phyloP scores from a whole-genome alignment of 202 grass and related monocot species.

The Musa balbisiana region DNA sequence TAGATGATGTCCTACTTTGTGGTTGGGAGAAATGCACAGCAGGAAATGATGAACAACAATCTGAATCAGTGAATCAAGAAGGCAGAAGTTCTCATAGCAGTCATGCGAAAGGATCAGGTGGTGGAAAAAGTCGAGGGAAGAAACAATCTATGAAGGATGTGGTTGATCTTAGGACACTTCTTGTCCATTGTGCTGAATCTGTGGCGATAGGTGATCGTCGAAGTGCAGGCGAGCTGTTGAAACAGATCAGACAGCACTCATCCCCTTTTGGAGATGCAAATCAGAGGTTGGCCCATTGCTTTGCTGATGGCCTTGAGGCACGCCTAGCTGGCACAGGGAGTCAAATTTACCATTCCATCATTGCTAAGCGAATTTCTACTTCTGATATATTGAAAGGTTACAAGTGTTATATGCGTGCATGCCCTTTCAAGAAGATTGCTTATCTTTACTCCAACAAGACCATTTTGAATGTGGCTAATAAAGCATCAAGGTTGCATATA shows the following conservation, averaged over 20 bases:
- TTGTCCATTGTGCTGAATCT: constrained; percentile 14
- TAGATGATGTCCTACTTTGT: constrained; percentile 6
- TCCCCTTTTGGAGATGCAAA: constrained; percentile 8
- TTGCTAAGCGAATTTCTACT: neutral
- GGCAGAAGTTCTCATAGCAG: neutral
- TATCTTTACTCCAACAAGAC: neutral
- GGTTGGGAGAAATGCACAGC: neutral
- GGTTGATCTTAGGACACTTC: constrained; percentile 11
- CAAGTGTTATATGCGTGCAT: neutral
- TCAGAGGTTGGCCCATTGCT: constrained; percentile 11
- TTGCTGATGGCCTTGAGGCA: constrained; percentile 15
- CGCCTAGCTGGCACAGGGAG: constrained; percentile 16
- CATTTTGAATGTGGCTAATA: neutral
- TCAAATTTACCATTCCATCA: constrained; percentile 11
- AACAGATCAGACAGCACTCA: constrained; percentile 13
- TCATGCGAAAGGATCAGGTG: neutral
- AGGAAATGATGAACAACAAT: neutral
- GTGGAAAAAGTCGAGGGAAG: constrained; percentile 7
- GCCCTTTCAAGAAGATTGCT: constrained; percentile 4
- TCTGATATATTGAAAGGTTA: constrained; percentile 7
- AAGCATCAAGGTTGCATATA: constrained; percentile 14
- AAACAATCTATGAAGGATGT: constrained; percentile 5
- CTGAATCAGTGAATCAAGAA: neutral
- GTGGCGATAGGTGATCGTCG: constrained; percentile 7
- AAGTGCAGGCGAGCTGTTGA: neutral